Evolutionary conservation across 768 basidiomycete species (phyloP).

Genomic region (Mycena metata): DNA sequence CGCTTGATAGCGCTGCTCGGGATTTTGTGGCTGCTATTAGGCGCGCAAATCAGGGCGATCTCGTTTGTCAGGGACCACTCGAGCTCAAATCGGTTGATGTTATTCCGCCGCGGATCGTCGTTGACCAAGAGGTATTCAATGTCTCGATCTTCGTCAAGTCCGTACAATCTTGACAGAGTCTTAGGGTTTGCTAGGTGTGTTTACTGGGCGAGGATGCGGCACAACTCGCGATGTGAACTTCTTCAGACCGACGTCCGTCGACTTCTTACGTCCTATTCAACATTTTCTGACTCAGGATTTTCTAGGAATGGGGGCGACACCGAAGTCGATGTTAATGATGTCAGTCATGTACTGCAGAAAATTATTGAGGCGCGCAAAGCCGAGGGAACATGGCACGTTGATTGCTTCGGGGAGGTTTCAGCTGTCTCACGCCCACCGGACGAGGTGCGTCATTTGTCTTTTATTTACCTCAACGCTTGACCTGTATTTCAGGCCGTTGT

Average conservation of each 20-base stretch:
- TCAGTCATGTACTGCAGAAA: conserved; percentile 40
- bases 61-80: conserved; percentile 43
- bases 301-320: conserved; percentile 45
- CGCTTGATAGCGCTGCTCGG: conserved; percentile 40
- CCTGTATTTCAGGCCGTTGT: conserved; percentile 41
- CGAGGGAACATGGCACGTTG: conserved; percentile 48
- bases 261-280: neutral
- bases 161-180: conserved; percentile 40
- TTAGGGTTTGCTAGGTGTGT: conserved; percentile 47
- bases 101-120: conserved; percentile 44
- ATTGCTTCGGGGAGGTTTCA: conserved; percentile 42
- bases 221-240: conserved; percentile 46
- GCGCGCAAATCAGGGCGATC: conserved; percentile 41
- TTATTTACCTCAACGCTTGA: neutral
- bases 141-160: neutral
- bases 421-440: conserved; percentile 42
- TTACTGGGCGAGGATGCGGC: conserved; percentile 47
- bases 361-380: conserved; percentile 38
- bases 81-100: conserved; percentile 45
- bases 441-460: conserved; percentile 35
- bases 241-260: conserved; percentile 45
- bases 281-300: neutral
- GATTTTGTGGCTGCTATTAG: conserved; percentile 41
- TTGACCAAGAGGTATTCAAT: conserved; percentile 41
- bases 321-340: conserved; percentile 48